phyloP scores from a whole-genome alignment of 2,329 filamentous ascomycete genomes.

The Sclerotinia subarctica region DNA sequence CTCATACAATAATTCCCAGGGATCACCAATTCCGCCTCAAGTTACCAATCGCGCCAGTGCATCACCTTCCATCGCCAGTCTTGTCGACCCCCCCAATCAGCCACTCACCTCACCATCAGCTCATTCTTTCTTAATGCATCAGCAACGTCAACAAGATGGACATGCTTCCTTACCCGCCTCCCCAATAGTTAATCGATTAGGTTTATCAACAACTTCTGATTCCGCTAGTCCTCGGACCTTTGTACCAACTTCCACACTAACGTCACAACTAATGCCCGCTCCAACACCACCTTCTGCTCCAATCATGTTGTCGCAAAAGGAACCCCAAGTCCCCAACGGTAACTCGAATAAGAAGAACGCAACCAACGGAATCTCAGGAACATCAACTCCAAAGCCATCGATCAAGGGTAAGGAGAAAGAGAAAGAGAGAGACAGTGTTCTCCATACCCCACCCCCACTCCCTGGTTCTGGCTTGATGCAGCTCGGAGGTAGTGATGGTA shows the following conservation, averaged over 20 bases:
- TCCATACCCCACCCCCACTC: conserved; percentile 49
- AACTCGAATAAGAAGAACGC: conserved; percentile 40
- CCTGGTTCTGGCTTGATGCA: conserved; percentile 62
- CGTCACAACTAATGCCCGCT: conserved; percentile 8
- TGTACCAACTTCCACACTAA: conserved; percentile 13
- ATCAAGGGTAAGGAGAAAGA: conserved; percentile 46
- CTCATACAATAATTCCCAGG: conserved; percentile 46
- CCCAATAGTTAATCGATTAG: conserved; percentile 33
- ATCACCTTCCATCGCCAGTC: conserved; percentile 86
- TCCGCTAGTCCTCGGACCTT: conserved; percentile 2
- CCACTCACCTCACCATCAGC: conserved; percentile 35
- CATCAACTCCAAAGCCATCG: conserved; percentile 51
- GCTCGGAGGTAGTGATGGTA: conserved; percentile 54
- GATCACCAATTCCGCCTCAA: conserved; percentile 45
- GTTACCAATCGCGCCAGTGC: conserved; percentile 70
- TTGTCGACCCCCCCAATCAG: conserved; percentile 68
- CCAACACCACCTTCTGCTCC: conserved; percentile 12
- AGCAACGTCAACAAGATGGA: conserved; percentile 30
- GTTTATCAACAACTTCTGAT: conserved; percentile 26
- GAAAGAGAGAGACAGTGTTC: conserved; percentile 26
- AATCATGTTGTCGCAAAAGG: conserved; percentile 15
- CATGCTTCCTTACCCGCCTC: conserved; percentile 35
- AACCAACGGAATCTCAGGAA: conserved; percentile 46
- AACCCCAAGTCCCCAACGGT: neutral
- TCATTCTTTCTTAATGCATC: conserved; percentile 40